Percentiles rank a stretch among this genome's conserved stretches.
Conservation (phyloP, 768 basidiomycete species). For the Scleroderma bovista region DNA sequence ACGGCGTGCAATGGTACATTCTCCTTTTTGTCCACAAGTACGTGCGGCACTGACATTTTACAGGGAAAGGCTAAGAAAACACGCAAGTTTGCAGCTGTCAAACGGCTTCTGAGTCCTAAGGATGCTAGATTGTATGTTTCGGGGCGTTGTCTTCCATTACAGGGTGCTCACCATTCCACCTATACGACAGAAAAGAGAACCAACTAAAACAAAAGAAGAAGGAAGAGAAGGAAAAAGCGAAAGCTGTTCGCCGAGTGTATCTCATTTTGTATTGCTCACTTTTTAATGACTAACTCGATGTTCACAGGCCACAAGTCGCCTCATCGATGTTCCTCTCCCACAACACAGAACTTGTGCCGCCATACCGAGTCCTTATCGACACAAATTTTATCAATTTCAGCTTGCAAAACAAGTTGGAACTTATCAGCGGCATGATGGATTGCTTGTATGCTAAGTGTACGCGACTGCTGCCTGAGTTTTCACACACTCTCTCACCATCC, state of each 20-base stretch:
- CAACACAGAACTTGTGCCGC: conserved; percentile 92
- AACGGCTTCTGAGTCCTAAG: conserved; percentile 89
- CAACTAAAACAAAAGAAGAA: conserved; percentile 86
- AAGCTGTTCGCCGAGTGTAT: conserved; percentile 74
- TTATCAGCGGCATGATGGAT: conserved; percentile 99
- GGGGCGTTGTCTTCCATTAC: neutral
- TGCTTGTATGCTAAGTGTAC: conserved; percentile 95
- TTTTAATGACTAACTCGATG: neutral
- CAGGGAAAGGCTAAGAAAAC: conserved; percentile 92
- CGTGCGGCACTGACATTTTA: neutral
- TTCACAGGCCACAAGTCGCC: conserved; percentile 70
- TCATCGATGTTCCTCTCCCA: conserved; percentile 92
- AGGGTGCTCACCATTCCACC: conserved; percentile 3
- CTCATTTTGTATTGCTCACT: conserved; percentile 24
- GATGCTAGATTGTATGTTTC: conserved; percentile 80
- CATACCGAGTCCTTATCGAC: conserved; percentile 95
- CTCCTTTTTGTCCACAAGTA: neutral
- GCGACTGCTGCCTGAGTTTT: conserved; percentile 14
- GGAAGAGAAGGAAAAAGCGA: conserved; percentile 73
- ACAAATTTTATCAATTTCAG: conserved; percentile 99
- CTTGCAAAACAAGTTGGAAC: conserved; percentile 95
- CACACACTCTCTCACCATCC: conserved; percentile 3
- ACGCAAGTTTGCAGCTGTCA: conserved; percentile 90
- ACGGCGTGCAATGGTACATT: conserved; percentile 15
- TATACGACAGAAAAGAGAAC: conserved; percentile 75